Evolutionary conservation across 805 yeast genomes (phyloP), one percentile per base, ranked within the genome.

Genomic region (Candida ortonii): DNA sequence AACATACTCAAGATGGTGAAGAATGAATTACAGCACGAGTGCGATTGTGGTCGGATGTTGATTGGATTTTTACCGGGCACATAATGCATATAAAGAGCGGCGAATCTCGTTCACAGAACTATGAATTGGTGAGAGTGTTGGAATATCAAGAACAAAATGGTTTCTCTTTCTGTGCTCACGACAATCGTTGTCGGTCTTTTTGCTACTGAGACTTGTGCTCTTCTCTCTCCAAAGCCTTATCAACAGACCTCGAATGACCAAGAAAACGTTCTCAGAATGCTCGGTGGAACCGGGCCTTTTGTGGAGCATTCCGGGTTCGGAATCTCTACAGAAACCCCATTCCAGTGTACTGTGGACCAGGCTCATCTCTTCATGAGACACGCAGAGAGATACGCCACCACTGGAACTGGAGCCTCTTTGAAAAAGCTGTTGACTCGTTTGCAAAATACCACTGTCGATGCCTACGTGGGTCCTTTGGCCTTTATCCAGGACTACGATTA

Each of bases 301-400:
- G 49, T 67, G 9, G 70, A 67, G 39, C 61, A 68, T 34, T 59
- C 65, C 5, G 78, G 80, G 0, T 67, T 49, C 38, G 83, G 83
- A 11, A 68, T 78, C 25, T 59, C 65, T 25, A 60, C 72, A 22
- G 76, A 71, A 14, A 55, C 71, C 2, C 84, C 84, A 12, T 52
- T 46, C 1, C 64, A 65, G 22, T 74, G 81, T 52, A 46, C 56
- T 0, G 62, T 76, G 28, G 76, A 73, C 40, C 82, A 76, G 49
- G 80, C 73, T 4, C 71, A 70, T 43, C 49, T 71, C 43, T 46
- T 70, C 21, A 59, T 65, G 41, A 65, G 84, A 42, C 84, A 78
- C 41, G 83, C 81, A n/a, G 84, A 76, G 50, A 62, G 84, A 33
- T 76, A 61, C 49, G 78, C 74, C 9, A 59, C 63, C 8, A 25